Evolutionary conservation across 2,329 filamentous ascomycete genomes (phyloP).

Genomic region (Stachybotrys chlorohalonatus): DNA sequence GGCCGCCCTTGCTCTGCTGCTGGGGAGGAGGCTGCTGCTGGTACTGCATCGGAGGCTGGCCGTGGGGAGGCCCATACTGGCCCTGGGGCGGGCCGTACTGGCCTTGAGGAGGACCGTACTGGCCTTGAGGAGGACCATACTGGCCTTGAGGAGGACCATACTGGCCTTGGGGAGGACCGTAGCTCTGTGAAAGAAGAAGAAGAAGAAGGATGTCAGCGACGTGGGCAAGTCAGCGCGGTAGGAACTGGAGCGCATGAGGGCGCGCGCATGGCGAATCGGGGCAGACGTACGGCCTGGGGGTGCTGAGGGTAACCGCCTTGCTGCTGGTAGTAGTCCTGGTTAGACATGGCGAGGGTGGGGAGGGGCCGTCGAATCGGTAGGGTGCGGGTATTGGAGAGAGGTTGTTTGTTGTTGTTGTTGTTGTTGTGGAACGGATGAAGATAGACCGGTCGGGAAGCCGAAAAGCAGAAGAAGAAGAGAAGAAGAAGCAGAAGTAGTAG

Average conservation of each 20-base stretch:
- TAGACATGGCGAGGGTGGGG: slow-evolving; percentile 25
- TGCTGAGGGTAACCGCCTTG: slow-evolving; percentile 25
- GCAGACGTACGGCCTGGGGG: slow-evolving; percentile 23
- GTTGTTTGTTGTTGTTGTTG: no score
- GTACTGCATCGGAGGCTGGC: slow-evolving; percentile 34
- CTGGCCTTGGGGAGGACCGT: slow-evolving; percentile 20
- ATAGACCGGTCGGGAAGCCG: not conserved
- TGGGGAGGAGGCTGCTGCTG: slow-evolving; percentile 25
- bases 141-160: slow-evolving; percentile 23
- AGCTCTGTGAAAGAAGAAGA: slow-evolving; percentile 9
- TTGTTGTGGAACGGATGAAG: no score
- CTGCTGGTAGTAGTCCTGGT: slow-evolving; percentile 31
- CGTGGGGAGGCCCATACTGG: slow-evolving; percentile 19
- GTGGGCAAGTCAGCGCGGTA: slow-evolving; percentile 11
- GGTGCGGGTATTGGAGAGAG: no score
- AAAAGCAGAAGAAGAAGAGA: not conserved
- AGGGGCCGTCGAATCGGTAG: not conserved
- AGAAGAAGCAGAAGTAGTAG: not conserved
- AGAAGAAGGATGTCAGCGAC: not conserved
- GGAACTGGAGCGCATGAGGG: slow-evolving; percentile 8
- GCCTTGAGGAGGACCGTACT: slow-evolving; percentile 18
- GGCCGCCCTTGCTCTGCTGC: slow-evolving; percentile 21
- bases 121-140: slow-evolving; percentile 20
- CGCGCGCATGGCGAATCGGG: not conserved
- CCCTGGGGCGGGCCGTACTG: slow-evolving; percentile 24